A percentile compares a stretch with the other conserved stretches of the same genome.
Conservation (phyloP, 495 filamentous ascomycete genomes). For the Extremus antarcticus region DNA sequence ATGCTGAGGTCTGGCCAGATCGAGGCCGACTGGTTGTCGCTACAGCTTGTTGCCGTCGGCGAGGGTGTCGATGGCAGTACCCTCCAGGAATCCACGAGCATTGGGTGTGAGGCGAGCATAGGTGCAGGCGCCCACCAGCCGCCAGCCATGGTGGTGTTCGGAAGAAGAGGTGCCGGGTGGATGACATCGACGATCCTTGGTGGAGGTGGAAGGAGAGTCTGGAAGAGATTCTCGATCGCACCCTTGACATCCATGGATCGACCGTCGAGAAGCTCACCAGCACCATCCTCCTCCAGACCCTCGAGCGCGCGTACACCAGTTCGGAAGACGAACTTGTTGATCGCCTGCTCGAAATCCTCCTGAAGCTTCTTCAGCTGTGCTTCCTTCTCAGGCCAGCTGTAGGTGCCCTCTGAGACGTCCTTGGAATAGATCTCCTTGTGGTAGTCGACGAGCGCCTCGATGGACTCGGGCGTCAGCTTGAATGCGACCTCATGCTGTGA, state of each 20-base stretch:
- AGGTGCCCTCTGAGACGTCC: constrained; percentile 78
- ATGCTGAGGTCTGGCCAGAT: constrained; percentile 76
- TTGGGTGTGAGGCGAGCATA: constrained; percentile 42
- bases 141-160: constrained; percentile 67
- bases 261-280: constrained; percentile 82
- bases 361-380: constrained; percentile 92
- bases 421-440: constrained; percentile 95
- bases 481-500: constrained; percentile 94
- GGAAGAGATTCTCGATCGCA: constrained; percentile 72
- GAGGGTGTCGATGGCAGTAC: constrained; percentile 72
- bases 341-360: constrained; percentile 91
- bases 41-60: constrained; percentile 58
- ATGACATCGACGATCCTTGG: constrained; percentile 87
- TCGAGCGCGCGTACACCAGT: constrained; percentile 84
- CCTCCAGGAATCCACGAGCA: constrained; percentile 83
- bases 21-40: constrained; percentile 54
- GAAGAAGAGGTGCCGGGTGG: constrained; percentile 69
- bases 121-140: constrained; percentile 66
- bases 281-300: constrained; percentile 93
- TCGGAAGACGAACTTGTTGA: constrained; percentile 95
- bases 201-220: constrained; percentile 83
- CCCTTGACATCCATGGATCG: constrained; percentile 90
- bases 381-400: constrained; percentile 96
- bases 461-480: constrained; percentile 96
- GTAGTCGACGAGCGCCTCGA: constrained; percentile 88